Evolutionary conservation across 1,284 basidiomycete genomes (phyloP), one percentile per base, ranked within the genome.

Genomic region (Singerocomus inundabilis): DNA sequence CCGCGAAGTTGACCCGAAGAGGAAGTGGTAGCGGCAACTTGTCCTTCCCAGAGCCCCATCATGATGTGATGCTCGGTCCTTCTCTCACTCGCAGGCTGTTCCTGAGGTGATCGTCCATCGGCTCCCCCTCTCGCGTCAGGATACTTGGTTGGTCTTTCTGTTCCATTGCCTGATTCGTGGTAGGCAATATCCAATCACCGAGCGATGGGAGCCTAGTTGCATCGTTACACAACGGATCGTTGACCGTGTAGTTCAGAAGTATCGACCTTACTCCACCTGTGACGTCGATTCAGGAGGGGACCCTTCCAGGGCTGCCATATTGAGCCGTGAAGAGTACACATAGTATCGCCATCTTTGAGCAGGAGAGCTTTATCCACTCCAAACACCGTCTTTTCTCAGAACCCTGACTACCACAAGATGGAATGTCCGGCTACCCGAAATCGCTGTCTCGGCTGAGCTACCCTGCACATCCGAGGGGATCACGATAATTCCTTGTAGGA

Each of bases 391-490:
- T n/a, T 31, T 18, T n/a, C 31, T 7, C 26, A 28, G 18, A 49
- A 8, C 35, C 5, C 12, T 10, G 21, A 21, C 13, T 15, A 15
- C 21, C 47, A 32, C 18, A 33, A 34, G 25, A 42, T 31, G 35
- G 54, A 33, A 35, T 39, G 25, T 31, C 24, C 34, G 29, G 24
- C 52, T 48, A 9, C 30, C 15, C n/a, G 15, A 44, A 51, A 34
- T 30, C 10, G 16, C 26, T 12, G 1, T 31, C 24, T 37, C 32
- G 16, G 25, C 31, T 25, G 37, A 21, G 26, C 18, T 6, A 16
- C 24, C 36, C 39, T 55, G 56, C 39, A 32, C 51, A 51, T 61
- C 59, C 61, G 49, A 59, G 58, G 37, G 48, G 48, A 57, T 50
- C 59, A 44, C 18, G 10, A 44, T n/a, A 18, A 24, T 16, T 24